Percentiles rank a stretch among this genome's conserved stretches.
phyloP scores from a whole-genome alignment of 208 protist genomes.

The Tetramitus jugosus region DNA sequence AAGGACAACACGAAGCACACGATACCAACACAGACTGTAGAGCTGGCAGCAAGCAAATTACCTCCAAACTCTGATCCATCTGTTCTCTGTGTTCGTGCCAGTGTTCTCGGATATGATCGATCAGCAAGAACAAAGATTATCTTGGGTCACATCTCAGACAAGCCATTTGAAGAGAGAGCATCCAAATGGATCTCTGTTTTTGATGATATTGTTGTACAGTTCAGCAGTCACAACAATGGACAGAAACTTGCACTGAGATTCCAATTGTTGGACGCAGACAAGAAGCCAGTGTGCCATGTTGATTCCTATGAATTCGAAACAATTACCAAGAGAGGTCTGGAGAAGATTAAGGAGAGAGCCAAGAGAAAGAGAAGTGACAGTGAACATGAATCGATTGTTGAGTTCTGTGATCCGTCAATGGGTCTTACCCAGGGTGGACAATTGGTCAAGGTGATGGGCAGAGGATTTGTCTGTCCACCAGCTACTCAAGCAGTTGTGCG shows the following conservation, averaged over 20 bases:
- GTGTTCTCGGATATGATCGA: neutral
- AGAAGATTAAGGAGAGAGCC: constrained; percentile 3
- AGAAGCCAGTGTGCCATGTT: neutral
- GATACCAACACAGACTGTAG: neutral
- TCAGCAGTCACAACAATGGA: neutral
- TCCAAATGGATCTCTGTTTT: neutral
- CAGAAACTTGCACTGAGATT: neutral
- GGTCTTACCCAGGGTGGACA: neutral
- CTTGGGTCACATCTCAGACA: neutral
- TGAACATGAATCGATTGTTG: neutral
- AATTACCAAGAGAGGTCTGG: constrained; percentile 18
- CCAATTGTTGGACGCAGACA: neutral
- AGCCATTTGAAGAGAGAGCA: neutral
- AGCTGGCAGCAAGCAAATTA: neutral
- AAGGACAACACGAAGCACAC: neutral
- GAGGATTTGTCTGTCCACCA: neutral
- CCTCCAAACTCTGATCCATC: neutral
- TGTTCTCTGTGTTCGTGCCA: neutral
- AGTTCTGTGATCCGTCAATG: neutral
- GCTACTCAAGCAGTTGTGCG: neutral
- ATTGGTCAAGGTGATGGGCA: neutral
- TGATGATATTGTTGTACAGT: constrained; percentile 12
- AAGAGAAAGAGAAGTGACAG: neutral
- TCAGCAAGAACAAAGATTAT: neutral
- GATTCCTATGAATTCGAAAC: constrained; percentile 19